A percentile compares a stretch with the other conserved stretches of the same genome.
phyloP scores from a whole-genome alignment of 2,329 filamentous ascomycete genomes.

The Colletotrichum liriopes region DNA sequence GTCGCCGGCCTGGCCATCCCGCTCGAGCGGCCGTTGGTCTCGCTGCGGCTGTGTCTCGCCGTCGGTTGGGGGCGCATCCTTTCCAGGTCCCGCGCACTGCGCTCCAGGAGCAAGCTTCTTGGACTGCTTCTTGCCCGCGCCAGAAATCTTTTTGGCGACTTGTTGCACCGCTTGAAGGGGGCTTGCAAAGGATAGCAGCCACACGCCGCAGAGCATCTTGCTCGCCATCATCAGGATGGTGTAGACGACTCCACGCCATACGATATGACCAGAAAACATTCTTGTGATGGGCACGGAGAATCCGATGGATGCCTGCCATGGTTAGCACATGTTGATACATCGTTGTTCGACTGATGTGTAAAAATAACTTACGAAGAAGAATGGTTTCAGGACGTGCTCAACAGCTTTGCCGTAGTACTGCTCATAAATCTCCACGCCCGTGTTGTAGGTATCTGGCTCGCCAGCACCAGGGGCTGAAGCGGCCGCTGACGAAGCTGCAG shows the following conservation, averaged over 20 bases:
- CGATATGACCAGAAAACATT: constrained; percentile 74
- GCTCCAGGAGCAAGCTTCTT: constrained; percentile 31
- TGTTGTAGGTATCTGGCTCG: background rate
- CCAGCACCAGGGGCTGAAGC: background rate
- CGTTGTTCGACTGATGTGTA: background rate
- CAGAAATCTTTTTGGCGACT: constrained; percentile 10
- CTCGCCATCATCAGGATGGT: constrained; percentile 77
- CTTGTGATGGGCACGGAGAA: constrained; percentile 83
- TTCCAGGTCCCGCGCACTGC: constrained; percentile 17
- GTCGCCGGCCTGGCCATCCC: background rate
- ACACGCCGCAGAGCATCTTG: constrained; percentile 74
- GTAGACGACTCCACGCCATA: constrained; percentile 84
- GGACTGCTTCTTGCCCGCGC: constrained; percentile 1
- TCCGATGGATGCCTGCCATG: constrained; percentile 71
- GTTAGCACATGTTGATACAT: constrained; percentile 21
- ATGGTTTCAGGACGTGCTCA: constrained; percentile 73
- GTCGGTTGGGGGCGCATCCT: background rate
- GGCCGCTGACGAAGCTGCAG: background rate
- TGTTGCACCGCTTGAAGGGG: constrained; percentile 34
- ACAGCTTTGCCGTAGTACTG: constrained; percentile 58
- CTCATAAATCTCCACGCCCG: constrained; percentile 52
- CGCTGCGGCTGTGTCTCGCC: background rate
- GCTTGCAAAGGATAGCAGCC: constrained; percentile 63
- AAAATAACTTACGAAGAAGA: constrained; percentile 76
- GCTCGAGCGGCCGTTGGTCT: background rate